Conservation (phyloP, 2,329 filamentous ascomycete species). For the Fusarium sp. region DNA sequence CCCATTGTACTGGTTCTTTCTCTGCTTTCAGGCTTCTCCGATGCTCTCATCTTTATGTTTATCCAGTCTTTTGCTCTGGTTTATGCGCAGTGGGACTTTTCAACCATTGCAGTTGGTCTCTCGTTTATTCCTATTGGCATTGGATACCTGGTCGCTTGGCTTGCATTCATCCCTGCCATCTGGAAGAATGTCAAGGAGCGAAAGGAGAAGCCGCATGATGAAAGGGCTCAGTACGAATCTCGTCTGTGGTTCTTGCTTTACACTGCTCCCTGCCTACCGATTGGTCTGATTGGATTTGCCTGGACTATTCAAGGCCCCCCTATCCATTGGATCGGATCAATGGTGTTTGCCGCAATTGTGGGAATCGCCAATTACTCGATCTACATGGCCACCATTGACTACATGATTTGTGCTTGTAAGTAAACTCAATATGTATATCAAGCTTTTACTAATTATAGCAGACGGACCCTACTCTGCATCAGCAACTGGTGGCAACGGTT, state of each 20-base stretch:
- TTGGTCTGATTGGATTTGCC: slow-evolving; percentile 77
- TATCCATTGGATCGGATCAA: slow-evolving; percentile 74
- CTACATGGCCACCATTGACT: slow-evolving; percentile 82
- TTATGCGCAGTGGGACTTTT: slow-evolving; percentile 74
- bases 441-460: background rate
- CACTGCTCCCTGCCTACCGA: slow-evolving; percentile 67
- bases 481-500: slow-evolving; percentile 80
- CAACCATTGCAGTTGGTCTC: slow-evolving; percentile 65
- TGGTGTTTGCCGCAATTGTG: slow-evolving; percentile 72
- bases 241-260: slow-evolving; percentile 74
- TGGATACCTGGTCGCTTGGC: slow-evolving; percentile 72
- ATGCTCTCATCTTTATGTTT: slow-evolving; percentile 82
- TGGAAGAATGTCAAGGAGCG: slow-evolving; percentile 63
- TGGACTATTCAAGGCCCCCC: slow-evolving; percentile 73
- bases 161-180: slow-evolving; percentile 68
- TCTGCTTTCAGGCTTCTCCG: slow-evolving; percentile 77
- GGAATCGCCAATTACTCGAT: slow-evolving; percentile 80
- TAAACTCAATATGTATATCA: accelerated
- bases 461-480: slow-evolving; percentile 76
- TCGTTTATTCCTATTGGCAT: slow-evolving; percentile 74
- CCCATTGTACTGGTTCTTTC: slow-evolving; percentile 78
- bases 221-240: slow-evolving; percentile 74
- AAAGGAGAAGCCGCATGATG: slow-evolving; percentile 60
- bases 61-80: slow-evolving; percentile 77
- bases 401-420: slow-evolving; percentile 62